Percentiles rank a stretch among this genome's conserved stretches.
phyloP scores from a whole-genome alignment of 805 yeast species.

The Saturnispora quitensis region DNA sequence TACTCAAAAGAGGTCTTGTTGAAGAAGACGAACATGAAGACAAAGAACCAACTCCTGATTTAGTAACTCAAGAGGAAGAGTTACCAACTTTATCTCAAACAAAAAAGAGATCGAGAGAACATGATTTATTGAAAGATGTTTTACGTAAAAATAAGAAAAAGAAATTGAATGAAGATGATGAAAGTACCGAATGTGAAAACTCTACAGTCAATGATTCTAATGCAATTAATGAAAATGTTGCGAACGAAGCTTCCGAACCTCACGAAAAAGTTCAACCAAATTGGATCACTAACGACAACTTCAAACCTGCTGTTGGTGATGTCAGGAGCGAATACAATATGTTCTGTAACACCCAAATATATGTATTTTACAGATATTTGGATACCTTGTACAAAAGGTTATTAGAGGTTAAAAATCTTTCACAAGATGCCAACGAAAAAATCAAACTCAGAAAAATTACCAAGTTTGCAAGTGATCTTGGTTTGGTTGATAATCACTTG shows the following conservation, averaged over 20 bases:
- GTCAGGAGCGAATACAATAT: slow-evolving; percentile 55
- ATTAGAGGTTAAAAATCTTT: slow-evolving; percentile 63
- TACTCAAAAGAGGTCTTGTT: slow-evolving; percentile 28
- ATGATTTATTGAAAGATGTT: slow-evolving; percentile 53
- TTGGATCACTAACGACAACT: slow-evolving; percentile 27
- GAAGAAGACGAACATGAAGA: slow-evolving; percentile 19
- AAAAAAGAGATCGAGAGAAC: slow-evolving; percentile 43
- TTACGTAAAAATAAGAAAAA: slow-evolving; percentile 34
- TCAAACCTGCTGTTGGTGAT: slow-evolving; percentile 19
- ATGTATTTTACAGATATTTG: slow-evolving; percentile 81
- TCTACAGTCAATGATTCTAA: slow-evolving; percentile 12
- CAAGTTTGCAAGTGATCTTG: slow-evolving; percentile 80
- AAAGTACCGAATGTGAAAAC: slow-evolving; percentile 14
- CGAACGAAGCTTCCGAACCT: slow-evolving; percentile 3
- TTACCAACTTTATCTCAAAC: slow-evolving; percentile 23
- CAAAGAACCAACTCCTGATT: slow-evolving; percentile 6
- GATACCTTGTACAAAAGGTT: slow-evolving; percentile 76
- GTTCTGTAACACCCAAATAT: slow-evolving; percentile 82
- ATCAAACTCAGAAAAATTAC: slow-evolving; percentile 53
- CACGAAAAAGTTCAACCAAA: slow-evolving; percentile 25
- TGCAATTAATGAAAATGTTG: slow-evolving; percentile 15
- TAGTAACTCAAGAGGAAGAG: not conserved
- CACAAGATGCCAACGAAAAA: slow-evolving; percentile 64
- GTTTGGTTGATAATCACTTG: slow-evolving; percentile 69
- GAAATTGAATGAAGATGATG: slow-evolving; percentile 18